These are phyloP conservation scores for Rhizodiscina lignyota DNA, from an alignment of 495 filamentous ascomycete genomes.

Conservation along the genomic window DNA sequence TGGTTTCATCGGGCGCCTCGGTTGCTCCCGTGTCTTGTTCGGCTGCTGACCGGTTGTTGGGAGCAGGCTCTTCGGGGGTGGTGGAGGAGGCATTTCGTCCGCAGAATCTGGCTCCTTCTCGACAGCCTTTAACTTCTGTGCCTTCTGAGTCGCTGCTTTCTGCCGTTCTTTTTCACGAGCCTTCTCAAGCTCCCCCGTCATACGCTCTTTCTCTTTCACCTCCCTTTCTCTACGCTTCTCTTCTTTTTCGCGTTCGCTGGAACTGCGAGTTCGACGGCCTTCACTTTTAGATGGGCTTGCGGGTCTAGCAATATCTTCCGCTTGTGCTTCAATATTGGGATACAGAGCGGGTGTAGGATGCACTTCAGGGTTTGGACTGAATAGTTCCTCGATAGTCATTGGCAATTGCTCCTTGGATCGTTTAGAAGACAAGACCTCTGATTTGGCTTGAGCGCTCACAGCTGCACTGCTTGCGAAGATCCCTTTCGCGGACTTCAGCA, in stretches of 20 bases:
- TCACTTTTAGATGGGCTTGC: slow-evolving; percentile 23
- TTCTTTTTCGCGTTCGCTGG: slow-evolving; percentile 42
- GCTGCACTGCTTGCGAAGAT: slow-evolving; percentile 68
- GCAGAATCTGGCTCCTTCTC: slow-evolving; percentile 26
- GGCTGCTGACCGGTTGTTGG: slow-evolving; percentile 27
- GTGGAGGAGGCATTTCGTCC: slow-evolving; percentile 35
- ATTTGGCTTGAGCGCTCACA: slow-evolving; percentile 58
- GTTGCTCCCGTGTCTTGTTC: slow-evolving; percentile 31
- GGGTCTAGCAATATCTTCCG: slow-evolving; percentile 3
- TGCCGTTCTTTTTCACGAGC: slow-evolving; percentile 43
- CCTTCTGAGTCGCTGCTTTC: slow-evolving; percentile 16
- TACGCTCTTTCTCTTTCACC: slow-evolving; percentile 35
- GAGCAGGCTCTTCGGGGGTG: slow-evolving; percentile 37
- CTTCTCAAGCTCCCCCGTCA: slow-evolving; percentile 42
- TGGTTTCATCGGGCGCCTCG: slow-evolving; percentile 50
- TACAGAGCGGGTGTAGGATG: slow-evolving; percentile 1
- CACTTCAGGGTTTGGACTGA: slow-evolving; percentile 12
- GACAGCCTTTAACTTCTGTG: slow-evolving; percentile 16
- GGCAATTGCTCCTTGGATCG: no score
- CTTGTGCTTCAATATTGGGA: not conserved
- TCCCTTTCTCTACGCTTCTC: slow-evolving; percentile 50
- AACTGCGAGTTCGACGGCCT: slow-evolving; percentile 51
- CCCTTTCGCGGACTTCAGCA: slow-evolving; percentile 69
- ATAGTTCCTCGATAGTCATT: slow-evolving; percentile 7
- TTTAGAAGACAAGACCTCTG: slow-evolving; percentile 38